These are phyloP conservation scores for Stenocarpella maydis DNA, from an alignment of 2,329 filamentous ascomycete genomes.

Conservation along the genomic window DNA sequence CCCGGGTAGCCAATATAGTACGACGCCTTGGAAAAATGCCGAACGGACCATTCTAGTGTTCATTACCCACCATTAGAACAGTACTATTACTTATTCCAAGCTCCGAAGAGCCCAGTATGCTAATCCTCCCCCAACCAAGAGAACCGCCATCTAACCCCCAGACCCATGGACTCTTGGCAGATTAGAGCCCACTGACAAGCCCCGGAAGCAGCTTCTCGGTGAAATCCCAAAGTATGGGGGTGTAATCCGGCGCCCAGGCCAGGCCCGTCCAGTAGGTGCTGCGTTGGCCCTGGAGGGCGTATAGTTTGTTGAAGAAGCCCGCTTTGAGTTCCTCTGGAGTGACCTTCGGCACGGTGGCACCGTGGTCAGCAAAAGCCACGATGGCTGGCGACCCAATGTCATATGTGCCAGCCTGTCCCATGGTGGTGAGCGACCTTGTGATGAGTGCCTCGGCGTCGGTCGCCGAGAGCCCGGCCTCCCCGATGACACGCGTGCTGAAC, in stretches of 20 bases:
- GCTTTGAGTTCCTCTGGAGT: slow-evolving; percentile 2
- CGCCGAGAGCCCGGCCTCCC: not conserved
- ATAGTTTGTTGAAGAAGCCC: slow-evolving; percentile 19
- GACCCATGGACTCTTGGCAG: too few relatives aligned
- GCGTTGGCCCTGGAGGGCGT: slow-evolving; percentile 21
- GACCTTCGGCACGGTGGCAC: slow-evolving; percentile 18
- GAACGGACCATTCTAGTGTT: not conserved
- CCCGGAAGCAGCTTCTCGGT: slow-evolving; percentile 17
- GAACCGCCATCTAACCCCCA: not conserved
- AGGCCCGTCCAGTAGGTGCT: slow-evolving; percentile 24
- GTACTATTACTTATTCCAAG: too few relatives aligned
- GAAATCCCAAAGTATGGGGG: slow-evolving; percentile 24
- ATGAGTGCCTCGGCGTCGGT: slow-evolving; percentile 4
- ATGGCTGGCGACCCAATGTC: not conserved
- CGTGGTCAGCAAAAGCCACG: slow-evolving; percentile 21
- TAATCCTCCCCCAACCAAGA: not conserved
- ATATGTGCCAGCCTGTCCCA: slow-evolving; percentile 21
- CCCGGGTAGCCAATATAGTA: not conserved
- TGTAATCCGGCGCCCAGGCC: slow-evolving; percentile 20
- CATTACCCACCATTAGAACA: not conserved
- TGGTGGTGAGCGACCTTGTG: not conserved
- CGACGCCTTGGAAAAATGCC: not conserved
- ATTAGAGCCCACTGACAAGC: not conserved
- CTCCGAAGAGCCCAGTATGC: not conserved
- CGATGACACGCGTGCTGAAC: slow-evolving; percentile 8